Evolutionary conservation across 192 early-diverging fungal species (phyloP), one percentile per base, ranked within the genome.

Genomic region (Linnemannia zychae): DNA sequence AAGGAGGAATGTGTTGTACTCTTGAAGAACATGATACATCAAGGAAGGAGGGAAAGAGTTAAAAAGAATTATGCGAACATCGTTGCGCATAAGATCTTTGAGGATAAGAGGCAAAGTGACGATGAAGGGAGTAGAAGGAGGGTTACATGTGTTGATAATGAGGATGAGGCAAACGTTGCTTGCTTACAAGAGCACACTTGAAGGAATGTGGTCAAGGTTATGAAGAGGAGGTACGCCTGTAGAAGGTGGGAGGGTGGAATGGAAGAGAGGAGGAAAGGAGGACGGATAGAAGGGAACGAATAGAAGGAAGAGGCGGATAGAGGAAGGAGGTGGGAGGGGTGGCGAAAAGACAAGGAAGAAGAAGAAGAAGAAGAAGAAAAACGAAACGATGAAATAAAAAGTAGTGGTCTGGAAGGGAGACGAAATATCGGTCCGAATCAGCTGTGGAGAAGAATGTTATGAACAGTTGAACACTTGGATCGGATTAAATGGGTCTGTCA

Each of bases 181-280:
- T 71, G 69, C 69, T n/a, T 71, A 9, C 40, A 44, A 44, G 9
- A 6, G 22, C 20, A 46, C 24, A 20, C 37, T 31, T 60, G 57
- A 28, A 60, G 57, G 57, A 60, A 60, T 60, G 11, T 7, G 24
- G 28, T 13, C n/a, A 60, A 60, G 24, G 57, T 3, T 28, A 28
- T 28, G 46, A 28, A 18, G 24, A n/a, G 18, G 38, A 44, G 46
- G 69, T 11, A 70, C 18, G 69, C 44, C 69, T 71, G 69, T 71
- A 46, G n/a, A 71, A 71, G 69, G 69, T 46, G 46, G 37, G 69
- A 71, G 46, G 69, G n/a, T 48, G 69, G 69, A 71, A 44, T 24
- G 44, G 31, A 7, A 37, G 20, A 31, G 28, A 28, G 18, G 28
- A 38, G 22, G 33, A 22, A 40, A 38, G 68, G 36, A 40, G 69